Conservation (phyloP, 495 filamentous ascomycete species). For the Aspergillus olivimuriae region DNA sequence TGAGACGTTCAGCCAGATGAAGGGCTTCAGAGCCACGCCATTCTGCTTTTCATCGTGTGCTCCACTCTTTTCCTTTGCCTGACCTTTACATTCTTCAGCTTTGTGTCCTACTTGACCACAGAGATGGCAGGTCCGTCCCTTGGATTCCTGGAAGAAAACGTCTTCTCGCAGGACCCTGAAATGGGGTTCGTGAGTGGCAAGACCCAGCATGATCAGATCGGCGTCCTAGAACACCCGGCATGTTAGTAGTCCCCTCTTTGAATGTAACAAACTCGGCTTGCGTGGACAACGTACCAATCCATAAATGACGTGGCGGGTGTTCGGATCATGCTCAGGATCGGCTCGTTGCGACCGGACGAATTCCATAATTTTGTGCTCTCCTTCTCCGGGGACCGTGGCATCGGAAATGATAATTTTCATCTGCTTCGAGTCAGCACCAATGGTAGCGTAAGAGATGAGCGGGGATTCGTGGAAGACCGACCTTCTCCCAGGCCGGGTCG, state of each 20-base stretch:
- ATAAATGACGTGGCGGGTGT: constrained; percentile 94
- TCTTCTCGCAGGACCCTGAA: constrained; percentile 97
- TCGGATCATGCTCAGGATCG: constrained; percentile 87
- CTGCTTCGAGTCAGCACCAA: constrained; percentile 30
- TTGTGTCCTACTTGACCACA: constrained; percentile 91
- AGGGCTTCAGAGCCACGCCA: constrained; percentile 67
- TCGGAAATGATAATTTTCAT: constrained; percentile 97
- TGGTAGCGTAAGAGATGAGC: background rate
- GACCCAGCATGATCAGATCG: constrained; percentile 97
- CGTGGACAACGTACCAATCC: constrained; percentile 49
- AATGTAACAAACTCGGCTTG: background rate
- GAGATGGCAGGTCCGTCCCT: constrained; percentile 69
- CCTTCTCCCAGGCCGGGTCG: constrained; percentile 92
- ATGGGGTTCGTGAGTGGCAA: constrained; percentile 95
- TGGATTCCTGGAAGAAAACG: constrained; percentile 86
- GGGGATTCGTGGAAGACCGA: no score
- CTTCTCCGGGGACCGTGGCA: constrained; percentile 94
- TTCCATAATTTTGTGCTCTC: constrained; percentile 99
- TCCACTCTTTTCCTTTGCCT: constrained; percentile 75
- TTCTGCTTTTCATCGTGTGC: constrained; percentile 81
- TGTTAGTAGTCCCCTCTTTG: constrained; percentile 16
- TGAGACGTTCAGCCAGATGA: constrained; percentile 96
- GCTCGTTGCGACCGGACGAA: constrained; percentile 91
- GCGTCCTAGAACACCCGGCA: constrained; percentile 53
- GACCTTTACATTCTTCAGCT: constrained; percentile 73